These are phyloP conservation scores for Sporothrix mexicana DNA, from an alignment of 2,329 filamentous ascomycete species.

Conservation along the genomic window DNA sequence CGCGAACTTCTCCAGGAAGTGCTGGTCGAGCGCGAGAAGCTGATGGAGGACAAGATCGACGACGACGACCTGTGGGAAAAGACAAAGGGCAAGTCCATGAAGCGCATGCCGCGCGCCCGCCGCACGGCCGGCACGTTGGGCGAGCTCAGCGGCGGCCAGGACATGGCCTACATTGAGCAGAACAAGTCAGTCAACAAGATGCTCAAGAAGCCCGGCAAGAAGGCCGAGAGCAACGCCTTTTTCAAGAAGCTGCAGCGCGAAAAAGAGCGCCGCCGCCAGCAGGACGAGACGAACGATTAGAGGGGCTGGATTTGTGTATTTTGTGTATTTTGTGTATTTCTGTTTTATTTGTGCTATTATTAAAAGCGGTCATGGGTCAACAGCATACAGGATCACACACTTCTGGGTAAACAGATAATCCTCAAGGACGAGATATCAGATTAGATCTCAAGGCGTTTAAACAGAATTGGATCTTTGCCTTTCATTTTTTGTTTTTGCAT, in stretches of 20 bases:
- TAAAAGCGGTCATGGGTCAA: no score
- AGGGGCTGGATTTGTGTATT: no score
- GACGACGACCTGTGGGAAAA: conserved; percentile 49
- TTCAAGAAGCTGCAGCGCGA: conserved; percentile 71
- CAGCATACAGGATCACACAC: no score
- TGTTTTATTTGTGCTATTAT: not conserved
- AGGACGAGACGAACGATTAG: conserved; percentile 23
- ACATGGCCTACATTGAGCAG: conserved; percentile 95
- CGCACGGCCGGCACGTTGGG: conserved; percentile 84
- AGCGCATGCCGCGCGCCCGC: conserved; percentile 56
- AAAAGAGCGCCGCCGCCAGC: conserved; percentile 53
- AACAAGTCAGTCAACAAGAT: conserved; percentile 74
- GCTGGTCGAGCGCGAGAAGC: conserved; percentile 72
- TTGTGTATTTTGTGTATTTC: no score
- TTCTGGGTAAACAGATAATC: no score
- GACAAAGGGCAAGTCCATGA: conserved; percentile 36
- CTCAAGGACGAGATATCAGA: no score
- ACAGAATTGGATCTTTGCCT: no score
- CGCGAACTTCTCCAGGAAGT: conserved; percentile 88
- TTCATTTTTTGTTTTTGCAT: no score
- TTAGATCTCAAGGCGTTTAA: no score
- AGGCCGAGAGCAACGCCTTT: conserved; percentile 60
- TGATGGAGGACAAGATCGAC: conserved; percentile 42
- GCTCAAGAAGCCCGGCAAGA: conserved; percentile 60
- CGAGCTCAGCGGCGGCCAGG: conserved; percentile 87